Evolutionary conservation across 306 rosid species (phyloP), one percentile per base, ranked within the genome.

Genomic region (Quercus alba): DNA sequence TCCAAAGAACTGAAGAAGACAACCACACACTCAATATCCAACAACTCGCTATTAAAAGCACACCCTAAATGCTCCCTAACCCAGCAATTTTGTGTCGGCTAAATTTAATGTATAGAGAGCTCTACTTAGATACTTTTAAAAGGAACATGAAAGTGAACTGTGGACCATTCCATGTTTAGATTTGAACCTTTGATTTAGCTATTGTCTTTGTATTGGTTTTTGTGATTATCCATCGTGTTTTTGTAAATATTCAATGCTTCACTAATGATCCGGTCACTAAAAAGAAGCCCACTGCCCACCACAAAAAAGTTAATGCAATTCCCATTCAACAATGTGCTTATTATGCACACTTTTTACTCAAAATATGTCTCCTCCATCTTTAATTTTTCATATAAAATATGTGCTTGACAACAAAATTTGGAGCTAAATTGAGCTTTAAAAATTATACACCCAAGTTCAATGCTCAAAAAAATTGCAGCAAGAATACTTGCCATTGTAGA

Each of bases 71-170:
- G 63, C 76, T 19, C 76, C 76, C 78, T 25, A 46, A 57, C 75
- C 15, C 8, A 72, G 66, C 66, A 76, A 49, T 63, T 57, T 5
- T 52, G 11, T 80, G 81, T 72, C 76, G 79, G 73, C 81, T n/a
- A 23, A 49, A 67, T 18, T 54, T 58, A 21, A 58, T 46, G 17
- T 41, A n/a, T 67, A 2, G 46, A 41, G 46, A 8, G 72, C 20
- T 15, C 72, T 63, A 63, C 21, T 30, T 64, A 28, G 20, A 30
- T 68, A 41, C 46, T 41, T 41, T 41, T 41, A 23, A 1, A 41
- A 56, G 57, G 6, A 14, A 70, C 14, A 56, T 6, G 44, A 64
- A 33, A 41, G 30, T 38, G 79, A 76, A 73, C 56, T 56, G 30
- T 55, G 79, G 76, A 67, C 73, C 73, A 56, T 30, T 56, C 78